Evolutionary conservation across 805 yeast species (phyloP), one percentile per base, ranked within the genome.

Genomic region (Wickerhamomyces strasburgensis): DNA sequence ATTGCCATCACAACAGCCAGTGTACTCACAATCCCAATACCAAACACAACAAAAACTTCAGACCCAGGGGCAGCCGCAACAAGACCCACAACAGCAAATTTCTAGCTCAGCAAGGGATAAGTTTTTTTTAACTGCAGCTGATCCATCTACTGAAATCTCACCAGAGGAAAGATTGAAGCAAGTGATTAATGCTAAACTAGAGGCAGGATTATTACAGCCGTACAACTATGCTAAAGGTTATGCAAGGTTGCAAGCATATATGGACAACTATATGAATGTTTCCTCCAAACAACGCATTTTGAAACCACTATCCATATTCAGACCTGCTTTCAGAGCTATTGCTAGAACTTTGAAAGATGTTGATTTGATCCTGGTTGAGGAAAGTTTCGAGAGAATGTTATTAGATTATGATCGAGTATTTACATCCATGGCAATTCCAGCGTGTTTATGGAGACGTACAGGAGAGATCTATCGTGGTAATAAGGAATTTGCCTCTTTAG

Each of bases 361-460:
- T 8, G 98, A 90, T 60, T 68, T 90, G 53, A 89, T 89, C 5
- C 64, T 88, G 25, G 97, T 90, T 4, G 98, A 90, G 52, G 98
- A 90, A 60, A 82, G 83, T 38, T 90, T 90, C 56, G 98, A 90
- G 62, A 70, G 97, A 44, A 85, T 90, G 95, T 62, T 90, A 31
- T 65, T 90, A 35, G 96, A 90, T 50, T 88, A 90, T 54, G 98
- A 90, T 57, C 70, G 98, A 25, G 96, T 90, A 4, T 90, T 90
- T 63, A 88, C 97, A 0, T 83, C 95, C 4, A 88, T 90, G 96
- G 96, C 97, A 6, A 87, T 90, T 43, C 98, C 98, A 2, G 96
- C 97, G 1, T 90, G 98, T 62, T 68, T 90, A 19, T 90, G 98
- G 97, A 68, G 98, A 56, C 79, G 98, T 50, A 89, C 98, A 0